A percentile compares a stretch with the other conserved stretches of the same genome.
Conservation (phyloP, 345 rosid genomes). For the Rhodamnia rubescens region DNA sequence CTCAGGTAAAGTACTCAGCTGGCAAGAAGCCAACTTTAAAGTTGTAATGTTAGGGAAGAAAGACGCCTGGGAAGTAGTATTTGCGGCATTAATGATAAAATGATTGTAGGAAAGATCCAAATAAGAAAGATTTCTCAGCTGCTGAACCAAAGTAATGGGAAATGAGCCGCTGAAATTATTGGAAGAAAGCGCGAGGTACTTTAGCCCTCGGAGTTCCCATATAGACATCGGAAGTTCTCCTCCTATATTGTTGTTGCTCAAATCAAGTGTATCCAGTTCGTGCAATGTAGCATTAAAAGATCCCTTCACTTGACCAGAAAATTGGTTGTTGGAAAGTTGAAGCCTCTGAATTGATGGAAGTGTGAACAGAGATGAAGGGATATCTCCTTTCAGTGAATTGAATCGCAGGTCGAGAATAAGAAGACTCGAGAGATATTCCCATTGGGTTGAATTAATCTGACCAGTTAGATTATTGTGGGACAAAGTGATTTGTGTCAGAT, state of each 20-base stretch:
- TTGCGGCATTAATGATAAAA: constrained; percentile 7
- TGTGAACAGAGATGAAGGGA: constrained; percentile 10
- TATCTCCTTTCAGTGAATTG: constrained; percentile 19
- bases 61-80: background rate
- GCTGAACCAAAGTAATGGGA: constrained; percentile 3
- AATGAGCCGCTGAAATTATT: constrained; percentile 34
- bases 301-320: constrained; percentile 2
- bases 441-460: constrained; percentile 1
- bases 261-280: constrained; percentile 16
- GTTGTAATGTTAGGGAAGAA: constrained; percentile 3
- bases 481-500: constrained; percentile 7
- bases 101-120: constrained; percentile 36
- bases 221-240: constrained; percentile 9
- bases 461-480: constrained; percentile 17
- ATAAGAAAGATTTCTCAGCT: constrained; percentile 13
- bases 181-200: constrained; percentile 18
- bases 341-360: constrained; percentile 2
- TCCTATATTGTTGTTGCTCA: constrained; percentile 24
- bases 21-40: constrained; percentile 38
- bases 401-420: constrained; percentile 2
- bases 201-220: constrained; percentile 10
- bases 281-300: background rate
- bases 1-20: constrained; percentile 14
- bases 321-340: constrained; percentile 12
- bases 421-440: constrained; percentile 13